Percentiles rank a stretch among this genome's conserved stretches.
Conservation (phyloP, 2,329 filamentous ascomycete species). For the Talaromyces sp. region DNA sequence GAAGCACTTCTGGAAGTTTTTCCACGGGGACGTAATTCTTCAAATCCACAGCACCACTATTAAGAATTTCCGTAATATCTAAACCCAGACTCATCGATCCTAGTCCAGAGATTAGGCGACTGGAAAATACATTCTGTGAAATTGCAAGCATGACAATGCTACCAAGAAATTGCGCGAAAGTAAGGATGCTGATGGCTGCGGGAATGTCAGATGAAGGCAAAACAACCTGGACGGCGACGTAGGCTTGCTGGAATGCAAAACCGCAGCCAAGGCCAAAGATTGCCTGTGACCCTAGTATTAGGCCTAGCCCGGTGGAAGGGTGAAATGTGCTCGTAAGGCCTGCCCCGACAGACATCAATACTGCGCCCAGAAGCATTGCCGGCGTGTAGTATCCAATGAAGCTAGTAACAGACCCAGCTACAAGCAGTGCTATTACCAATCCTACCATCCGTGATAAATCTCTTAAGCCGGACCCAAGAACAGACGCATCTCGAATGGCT, state of each 20-base stretch:
- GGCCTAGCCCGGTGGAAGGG: no score
- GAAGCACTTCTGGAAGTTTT: not conserved
- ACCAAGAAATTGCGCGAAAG: not conserved
- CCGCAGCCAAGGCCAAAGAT: not conserved
- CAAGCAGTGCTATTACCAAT: constrained; percentile 20
- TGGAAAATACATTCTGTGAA: constrained; percentile 1
- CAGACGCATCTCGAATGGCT: constrained; percentile 27
- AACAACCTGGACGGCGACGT: not conserved
- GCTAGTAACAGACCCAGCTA: constrained; percentile 22
- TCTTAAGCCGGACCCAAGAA: constrained; percentile 34
- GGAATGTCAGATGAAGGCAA: not conserved
- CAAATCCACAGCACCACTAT: not conserved
- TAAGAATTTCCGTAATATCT: not conserved
- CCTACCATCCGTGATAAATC: constrained; percentile 39
- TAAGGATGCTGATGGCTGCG: not conserved
- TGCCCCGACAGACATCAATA: constrained; percentile 21
- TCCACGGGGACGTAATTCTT: not conserved
- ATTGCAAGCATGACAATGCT: not conserved
- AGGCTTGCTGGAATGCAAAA: not conserved
- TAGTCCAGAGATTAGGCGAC: not conserved
- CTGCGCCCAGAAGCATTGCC: constrained; percentile 20
- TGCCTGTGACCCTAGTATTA: no score
- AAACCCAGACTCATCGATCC: not conserved
- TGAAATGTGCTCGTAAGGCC: constrained; percentile 16
- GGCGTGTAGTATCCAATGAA: constrained; percentile 22